These are phyloP conservation scores for Vachellia collinsii DNA, from an alignment of 306 rosid genomes.

Conservation along the genomic window DNA sequence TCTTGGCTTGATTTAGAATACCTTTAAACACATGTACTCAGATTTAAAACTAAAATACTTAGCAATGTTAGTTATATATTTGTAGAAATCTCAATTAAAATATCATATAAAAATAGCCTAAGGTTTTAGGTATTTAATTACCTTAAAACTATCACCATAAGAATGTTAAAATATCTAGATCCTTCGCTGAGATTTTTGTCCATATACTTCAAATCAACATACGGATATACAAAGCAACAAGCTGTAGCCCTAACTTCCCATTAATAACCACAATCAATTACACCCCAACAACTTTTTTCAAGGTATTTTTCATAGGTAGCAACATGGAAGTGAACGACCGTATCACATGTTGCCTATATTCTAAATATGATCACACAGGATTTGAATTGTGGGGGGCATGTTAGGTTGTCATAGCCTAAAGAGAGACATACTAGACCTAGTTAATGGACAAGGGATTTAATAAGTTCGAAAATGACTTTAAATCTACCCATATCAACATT, in stretches of 20 bases:
- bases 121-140: too few species aligned
- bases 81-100: neutral
- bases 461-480: conserved; percentile 5
- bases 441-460: neutral
- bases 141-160: neutral
- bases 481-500: neutral
- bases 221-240: neutral
- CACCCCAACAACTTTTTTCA: neutral
- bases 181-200: neutral
- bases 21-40: neutral
- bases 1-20: neutral
- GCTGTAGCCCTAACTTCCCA: neutral
- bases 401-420: neutral
- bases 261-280: neutral
- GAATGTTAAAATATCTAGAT: neutral
- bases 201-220: neutral
- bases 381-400: neutral
- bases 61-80: neutral
- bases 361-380: neutral
- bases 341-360: neutral
- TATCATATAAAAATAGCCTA: neutral
- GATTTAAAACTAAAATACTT: neutral
- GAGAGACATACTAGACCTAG: neutral
- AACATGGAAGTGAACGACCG: neutral
- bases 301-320: neutral